A percentile compares a stretch with the other conserved stretches of the same genome.
Evolutionary conservation across 768 basidiomycete species (phyloP).

Genomic region (Tulasnella sp.): DNA sequence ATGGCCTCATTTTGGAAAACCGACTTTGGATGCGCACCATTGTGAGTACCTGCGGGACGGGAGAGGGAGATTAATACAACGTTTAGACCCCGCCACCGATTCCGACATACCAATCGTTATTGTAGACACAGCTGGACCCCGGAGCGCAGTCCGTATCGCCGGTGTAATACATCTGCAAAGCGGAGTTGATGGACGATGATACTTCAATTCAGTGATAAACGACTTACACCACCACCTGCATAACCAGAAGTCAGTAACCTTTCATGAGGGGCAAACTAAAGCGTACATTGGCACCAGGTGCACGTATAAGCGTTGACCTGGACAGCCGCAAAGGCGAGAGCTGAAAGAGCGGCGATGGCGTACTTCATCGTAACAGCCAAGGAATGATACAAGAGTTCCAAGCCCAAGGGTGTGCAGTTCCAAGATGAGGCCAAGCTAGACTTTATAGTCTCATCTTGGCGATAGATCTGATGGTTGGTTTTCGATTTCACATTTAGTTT

Average conservation of each 20-base stretch:
- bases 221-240: not conserved
- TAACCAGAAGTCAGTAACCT: not conserved
- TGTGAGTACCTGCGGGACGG: not conserved
- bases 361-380: slow-evolving; percentile 16
- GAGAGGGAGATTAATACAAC: not conserved
- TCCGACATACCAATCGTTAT: slow-evolving; percentile 32
- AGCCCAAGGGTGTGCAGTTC: slow-evolving; percentile 1
- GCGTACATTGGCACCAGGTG: slow-evolving; percentile 19
- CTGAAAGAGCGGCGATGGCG: slow-evolving; percentile 15
- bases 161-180: slow-evolving; percentile 20
- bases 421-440: not conserved
- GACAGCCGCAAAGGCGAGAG: slow-evolving; percentile 9
- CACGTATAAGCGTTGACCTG: slow-evolving; percentile 9
- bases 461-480: not conserved
- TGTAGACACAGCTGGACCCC: slow-evolving; percentile 36
- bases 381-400: not conserved
- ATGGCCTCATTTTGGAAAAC: not conserved
- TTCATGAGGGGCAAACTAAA: not conserved
- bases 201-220: not conserved
- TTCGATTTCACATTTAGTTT: not conserved
- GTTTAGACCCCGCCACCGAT: not conserved
- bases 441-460: slow-evolving; percentile 3
- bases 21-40: not conserved
- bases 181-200: not conserved
- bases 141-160: slow-evolving; percentile 40